Conservation (phyloP, 306 rosid genomes). For the Vigna trinervia region DNA sequence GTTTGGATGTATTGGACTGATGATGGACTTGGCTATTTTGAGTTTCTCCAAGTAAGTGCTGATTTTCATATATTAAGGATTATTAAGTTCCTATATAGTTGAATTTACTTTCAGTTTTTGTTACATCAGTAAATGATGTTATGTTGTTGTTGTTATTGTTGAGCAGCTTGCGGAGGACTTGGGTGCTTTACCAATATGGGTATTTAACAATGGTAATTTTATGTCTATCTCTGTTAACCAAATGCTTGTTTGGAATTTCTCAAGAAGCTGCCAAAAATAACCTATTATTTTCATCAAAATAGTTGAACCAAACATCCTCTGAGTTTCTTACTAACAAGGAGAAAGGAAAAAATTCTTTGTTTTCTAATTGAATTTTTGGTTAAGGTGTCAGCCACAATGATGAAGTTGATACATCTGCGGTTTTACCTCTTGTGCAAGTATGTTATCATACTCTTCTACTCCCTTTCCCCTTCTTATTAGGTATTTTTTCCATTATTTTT, state of each 20-base stretch:
- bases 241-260: not conserved
- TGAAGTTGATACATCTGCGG: constrained; percentile 69
- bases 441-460: not conserved
- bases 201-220: constrained; percentile 86
- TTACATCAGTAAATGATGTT: constrained; percentile 26
- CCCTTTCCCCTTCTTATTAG: not conserved
- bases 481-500: not conserved
- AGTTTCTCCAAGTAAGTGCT: constrained; percentile 83
- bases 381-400: constrained; percentile 90
- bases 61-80: constrained; percentile 29
- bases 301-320: not conserved
- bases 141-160: constrained; percentile 4
- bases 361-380: constrained; percentile 42
- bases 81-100: constrained; percentile 18
- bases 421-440: constrained; percentile 89
- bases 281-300: not conserved
- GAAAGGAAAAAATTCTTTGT: constrained; percentile 13
- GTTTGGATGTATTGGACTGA: constrained; percentile 99
- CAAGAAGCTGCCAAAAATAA: not conserved
- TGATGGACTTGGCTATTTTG: constrained; percentile 94
- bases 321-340: constrained; percentile 2
- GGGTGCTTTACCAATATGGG: constrained; percentile 85
- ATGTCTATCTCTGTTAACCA: constrained; percentile 19
- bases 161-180: constrained; percentile 92
- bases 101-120: constrained; percentile 19